These are phyloP conservation scores for Stropharia rugosoannulata DNA, from an alignment of 768 basidiomycete genomes.

Conservation along the genomic window DNA sequence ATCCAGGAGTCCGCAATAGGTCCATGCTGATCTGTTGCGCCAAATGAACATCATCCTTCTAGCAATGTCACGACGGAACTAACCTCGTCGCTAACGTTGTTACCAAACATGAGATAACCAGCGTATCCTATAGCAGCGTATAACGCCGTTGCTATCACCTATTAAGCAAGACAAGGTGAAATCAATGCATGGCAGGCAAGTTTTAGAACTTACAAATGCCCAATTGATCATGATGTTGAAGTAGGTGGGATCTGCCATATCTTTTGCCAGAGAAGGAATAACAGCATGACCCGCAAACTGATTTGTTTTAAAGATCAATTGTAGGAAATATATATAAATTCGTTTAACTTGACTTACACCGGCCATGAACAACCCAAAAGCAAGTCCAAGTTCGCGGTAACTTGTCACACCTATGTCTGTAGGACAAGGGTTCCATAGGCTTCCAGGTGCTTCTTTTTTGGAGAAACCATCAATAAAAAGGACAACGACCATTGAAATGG, in stretches of 20 bases:
- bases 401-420: conserved; percentile 60
- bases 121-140: conserved; percentile 71
- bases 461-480: conserved; percentile 81
- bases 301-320: neutral
- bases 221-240: conserved; percentile 84
- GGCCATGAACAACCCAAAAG: conserved; percentile 90
- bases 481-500: conserved; percentile 70
- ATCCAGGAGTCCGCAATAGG: conserved; percentile 70
- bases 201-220: conserved; percentile 66
- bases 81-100: conserved; percentile 78
- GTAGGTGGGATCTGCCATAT: conserved; percentile 81
- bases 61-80: conserved; percentile 11
- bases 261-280: conserved; percentile 84
- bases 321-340: neutral
- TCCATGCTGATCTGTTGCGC: conserved; percentile 73
- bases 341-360: conserved; percentile 51
- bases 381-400: conserved; percentile 63
- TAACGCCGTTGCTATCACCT: conserved; percentile 63
- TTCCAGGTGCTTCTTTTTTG: conserved; percentile 74
- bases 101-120: conserved; percentile 93
- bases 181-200: neutral
- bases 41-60: neutral
- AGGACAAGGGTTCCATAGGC: conserved; percentile 71
- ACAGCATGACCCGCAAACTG: conserved; percentile 92
- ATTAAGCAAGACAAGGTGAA: neutral